Evolutionary conservation across 768 basidiomycete genomes (phyloP).

Genomic region (Lactifluus volemus): DNA sequence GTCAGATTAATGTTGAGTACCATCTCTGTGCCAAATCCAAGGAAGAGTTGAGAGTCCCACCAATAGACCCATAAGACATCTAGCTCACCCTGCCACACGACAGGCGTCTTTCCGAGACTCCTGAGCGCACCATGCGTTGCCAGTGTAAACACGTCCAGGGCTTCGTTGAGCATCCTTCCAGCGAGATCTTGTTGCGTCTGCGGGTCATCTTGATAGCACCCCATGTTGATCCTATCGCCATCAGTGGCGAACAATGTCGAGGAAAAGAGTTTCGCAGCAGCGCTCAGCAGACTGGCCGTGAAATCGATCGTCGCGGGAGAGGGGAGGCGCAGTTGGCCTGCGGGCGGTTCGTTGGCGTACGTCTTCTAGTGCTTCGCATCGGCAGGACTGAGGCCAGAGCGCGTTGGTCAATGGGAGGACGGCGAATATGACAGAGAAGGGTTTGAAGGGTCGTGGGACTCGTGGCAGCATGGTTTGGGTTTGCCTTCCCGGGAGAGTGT

Average conservation of each 20-base stretch:
- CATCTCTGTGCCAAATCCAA: not conserved
- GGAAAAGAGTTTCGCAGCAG: slow-evolving; percentile 44
- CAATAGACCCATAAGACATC: no score
- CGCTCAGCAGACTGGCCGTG: slow-evolving; percentile 41
- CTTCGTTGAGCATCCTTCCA: no score
- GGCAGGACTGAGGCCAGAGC: no score
- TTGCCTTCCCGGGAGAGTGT: no score
- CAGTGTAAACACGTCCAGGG: no score
- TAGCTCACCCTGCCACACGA: slow-evolving; percentile 43
- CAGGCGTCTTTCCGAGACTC: slow-evolving; percentile 56
- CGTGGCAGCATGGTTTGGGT: no score
- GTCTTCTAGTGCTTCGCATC: slow-evolving; percentile 36
- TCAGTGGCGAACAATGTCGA: slow-evolving; percentile 22
- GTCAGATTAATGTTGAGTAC: not conserved
- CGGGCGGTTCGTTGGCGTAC: slow-evolving; percentile 69
- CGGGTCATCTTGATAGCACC: slow-evolving; percentile 44
- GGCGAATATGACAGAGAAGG: no score
- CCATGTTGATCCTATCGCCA: slow-evolving; percentile 70
- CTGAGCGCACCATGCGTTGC: slow-evolving; percentile 26
- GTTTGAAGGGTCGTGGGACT: no score
- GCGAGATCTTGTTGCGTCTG: no score
- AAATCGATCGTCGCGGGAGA: slow-evolving; percentile 52
- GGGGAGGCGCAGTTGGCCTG: slow-evolving; percentile 74
- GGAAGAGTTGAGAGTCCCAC: no score
- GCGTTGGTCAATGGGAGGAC: no score